Conservation (phyloP, 2,329 filamentous ascomycete genomes). For the Colletotrichum liriopes region DNA sequence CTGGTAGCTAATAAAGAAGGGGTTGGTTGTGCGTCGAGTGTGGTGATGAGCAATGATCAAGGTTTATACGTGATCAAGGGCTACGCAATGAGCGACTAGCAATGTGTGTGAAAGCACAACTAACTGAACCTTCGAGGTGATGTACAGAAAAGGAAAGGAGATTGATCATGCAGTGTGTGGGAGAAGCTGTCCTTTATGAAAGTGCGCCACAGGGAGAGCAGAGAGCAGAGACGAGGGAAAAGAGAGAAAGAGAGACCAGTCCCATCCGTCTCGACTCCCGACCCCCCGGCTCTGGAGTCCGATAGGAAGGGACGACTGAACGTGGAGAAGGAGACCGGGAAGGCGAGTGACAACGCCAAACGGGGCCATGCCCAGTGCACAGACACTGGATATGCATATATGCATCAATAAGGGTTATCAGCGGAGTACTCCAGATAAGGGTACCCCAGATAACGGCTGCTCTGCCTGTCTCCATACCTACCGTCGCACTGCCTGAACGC, state of each 20-base stretch:
- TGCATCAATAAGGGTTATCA: background rate
- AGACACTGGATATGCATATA: conserved; percentile 10
- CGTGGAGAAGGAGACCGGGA: conserved; percentile 15
- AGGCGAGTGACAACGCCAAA: conserved; percentile 27
- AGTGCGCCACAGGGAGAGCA: conserved; percentile 25
- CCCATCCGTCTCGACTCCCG: conserved; percentile 24
- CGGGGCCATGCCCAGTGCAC: conserved; percentile 6
- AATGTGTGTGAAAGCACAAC: conserved; percentile 16
- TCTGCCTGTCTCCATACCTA: conserved; percentile 4
- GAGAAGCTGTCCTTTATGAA: conserved; percentile 39
- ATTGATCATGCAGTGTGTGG: conserved; percentile 5
- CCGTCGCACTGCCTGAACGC: conserved; percentile 29
- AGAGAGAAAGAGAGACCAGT: conserved; percentile 7
- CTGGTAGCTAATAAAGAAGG: conserved; percentile 7
- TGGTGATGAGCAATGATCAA: conserved; percentile 16
- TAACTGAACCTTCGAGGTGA: conserved; percentile 17
- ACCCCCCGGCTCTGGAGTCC: conserved; percentile 26
- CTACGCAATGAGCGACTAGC: background rate
- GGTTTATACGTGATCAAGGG: conserved; percentile 33
- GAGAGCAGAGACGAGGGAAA: conserved; percentile 18
- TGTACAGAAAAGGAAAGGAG: conserved; percentile 11
- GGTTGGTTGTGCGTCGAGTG: conserved; percentile 8
- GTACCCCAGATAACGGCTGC: conserved; percentile 28
- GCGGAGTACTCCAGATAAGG: conserved; percentile 24
- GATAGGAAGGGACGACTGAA: conserved; percentile 38